These are phyloP conservation scores for Phtheirospermum japonicum DNA, from an alignment of 257 asterid genomes.

Conservation along the genomic window DNA sequence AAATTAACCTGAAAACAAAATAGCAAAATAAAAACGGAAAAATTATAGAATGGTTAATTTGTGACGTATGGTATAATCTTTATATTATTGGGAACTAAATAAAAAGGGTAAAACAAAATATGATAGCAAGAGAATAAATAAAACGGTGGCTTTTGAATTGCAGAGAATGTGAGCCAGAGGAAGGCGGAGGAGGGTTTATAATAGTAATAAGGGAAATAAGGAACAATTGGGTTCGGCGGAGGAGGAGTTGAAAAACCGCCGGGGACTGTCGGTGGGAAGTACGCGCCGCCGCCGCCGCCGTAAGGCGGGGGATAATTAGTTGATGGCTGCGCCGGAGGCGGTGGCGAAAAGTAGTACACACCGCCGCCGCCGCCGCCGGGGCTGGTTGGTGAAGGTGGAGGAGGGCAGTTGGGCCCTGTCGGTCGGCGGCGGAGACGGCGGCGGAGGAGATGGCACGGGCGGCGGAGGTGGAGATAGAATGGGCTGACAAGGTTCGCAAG, in stretches of 20 bases:
- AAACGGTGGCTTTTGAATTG: conserved; percentile 19
- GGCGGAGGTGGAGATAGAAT: conserved; percentile 54
- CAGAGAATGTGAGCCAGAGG: conserved; percentile 31
- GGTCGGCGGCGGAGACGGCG: conserved; percentile 34
- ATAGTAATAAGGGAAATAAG: conserved; percentile 53
- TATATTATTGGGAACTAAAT: conserved; percentile 12
- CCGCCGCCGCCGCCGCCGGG: conserved; percentile 29
- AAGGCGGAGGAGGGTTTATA: conserved; percentile 41
- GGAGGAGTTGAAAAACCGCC: conserved; percentile 36
- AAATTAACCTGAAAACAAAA: conserved; percentile 30
- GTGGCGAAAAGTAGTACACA: conserved; percentile 45
- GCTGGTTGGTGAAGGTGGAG: conserved; percentile 41
- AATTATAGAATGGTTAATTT: neutral
- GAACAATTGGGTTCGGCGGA: conserved; percentile 56
- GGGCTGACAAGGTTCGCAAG: conserved; percentile 79
- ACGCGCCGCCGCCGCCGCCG: conserved; percentile 29
- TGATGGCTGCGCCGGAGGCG: conserved; percentile 42
- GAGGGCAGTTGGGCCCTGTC: conserved; percentile 35
- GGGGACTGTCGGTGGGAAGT: conserved; percentile 36
- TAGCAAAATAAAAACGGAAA: neutral
- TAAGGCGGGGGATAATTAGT: conserved; percentile 39
- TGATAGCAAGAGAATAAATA: conserved; percentile 17
- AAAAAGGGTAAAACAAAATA: conserved; percentile 25
- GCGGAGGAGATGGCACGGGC: conserved; percentile 36
- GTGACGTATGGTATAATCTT: too few species aligned